Conservation (phyloP, 768 basidiomycete genomes). For the Panaeolus papilionaceus region DNA sequence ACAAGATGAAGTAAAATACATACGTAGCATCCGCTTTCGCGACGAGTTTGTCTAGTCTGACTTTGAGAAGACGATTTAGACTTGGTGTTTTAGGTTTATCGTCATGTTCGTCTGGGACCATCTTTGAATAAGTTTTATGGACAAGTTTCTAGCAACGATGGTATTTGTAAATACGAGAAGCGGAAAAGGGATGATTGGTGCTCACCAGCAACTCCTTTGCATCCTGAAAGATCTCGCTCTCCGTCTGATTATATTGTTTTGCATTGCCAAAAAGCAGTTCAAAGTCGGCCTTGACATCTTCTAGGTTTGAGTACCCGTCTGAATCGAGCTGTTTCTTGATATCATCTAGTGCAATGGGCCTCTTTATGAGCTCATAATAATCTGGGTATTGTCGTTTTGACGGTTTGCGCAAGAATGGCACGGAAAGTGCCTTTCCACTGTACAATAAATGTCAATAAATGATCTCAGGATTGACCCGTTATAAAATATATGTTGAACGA, state of each 20-base stretch:
- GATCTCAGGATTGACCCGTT: conserved; percentile 11
- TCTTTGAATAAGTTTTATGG: conserved; percentile 53
- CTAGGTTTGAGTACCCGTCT: conserved; percentile 63
- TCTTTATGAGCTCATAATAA: conserved; percentile 82
- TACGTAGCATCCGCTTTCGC: conserved; percentile 76
- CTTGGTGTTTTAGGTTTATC: conserved; percentile 66
- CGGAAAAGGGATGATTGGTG: conserved; percentile 21
- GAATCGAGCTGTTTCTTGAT: conserved; percentile 81
- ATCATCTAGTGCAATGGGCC: conserved; percentile 88
- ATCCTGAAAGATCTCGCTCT: conserved; percentile 80
- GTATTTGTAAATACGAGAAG: conserved; percentile 15
- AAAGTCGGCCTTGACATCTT: conserved; percentile 72
- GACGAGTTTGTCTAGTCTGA: conserved; percentile 73
- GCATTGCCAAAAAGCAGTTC: conserved; percentile 84
- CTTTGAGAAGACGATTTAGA: conserved; percentile 70
- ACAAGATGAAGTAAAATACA: conserved; percentile 31
- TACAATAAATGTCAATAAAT: conserved; percentile 26
- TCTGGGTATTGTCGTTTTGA: conserved; percentile 80
- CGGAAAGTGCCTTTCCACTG: conserved; percentile 70
- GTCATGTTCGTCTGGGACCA: conserved; percentile 47
- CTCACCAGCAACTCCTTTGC: conserved; percentile 83
- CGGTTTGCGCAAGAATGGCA: conserved; percentile 73
- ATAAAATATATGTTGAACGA: conserved; percentile 16
- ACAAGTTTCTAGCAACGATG: conserved; percentile 49
- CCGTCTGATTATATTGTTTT: conserved; percentile 81